Evolutionary conservation across 1,284 basidiomycete species (phyloP).

Genomic region (Apiotrichum gamsii): DNA sequence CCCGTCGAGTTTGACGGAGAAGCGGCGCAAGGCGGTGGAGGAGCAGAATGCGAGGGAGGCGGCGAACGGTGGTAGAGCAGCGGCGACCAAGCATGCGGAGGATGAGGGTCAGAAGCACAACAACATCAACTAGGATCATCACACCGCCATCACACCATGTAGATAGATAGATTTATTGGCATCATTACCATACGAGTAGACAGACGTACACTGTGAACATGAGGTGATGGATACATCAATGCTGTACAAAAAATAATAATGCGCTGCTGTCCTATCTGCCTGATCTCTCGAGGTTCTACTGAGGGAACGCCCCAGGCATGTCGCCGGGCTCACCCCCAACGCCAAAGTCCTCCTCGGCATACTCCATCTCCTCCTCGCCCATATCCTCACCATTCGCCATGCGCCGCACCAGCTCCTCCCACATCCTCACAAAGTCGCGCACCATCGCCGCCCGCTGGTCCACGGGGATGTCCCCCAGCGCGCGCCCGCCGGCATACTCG

Average conservation of each 20-base stretch:
- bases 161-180: no score
- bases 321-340: neutral
- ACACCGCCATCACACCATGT: no score
- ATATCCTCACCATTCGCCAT: constrained; percentile 11
- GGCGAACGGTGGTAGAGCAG: neutral
- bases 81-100: no score
- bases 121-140: no score
- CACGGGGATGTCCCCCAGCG: constrained; percentile 7
- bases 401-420: constrained; percentile 12
- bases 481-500: constrained; percentile 10
- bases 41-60: constrained; percentile 14
- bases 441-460: constrained; percentile 10
- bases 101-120: no score
- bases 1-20: constrained; percentile 38
- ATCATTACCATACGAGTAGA: neutral
- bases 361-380: neutral
- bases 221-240: neutral
- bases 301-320: constrained; percentile 15
- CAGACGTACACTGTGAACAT: neutral
- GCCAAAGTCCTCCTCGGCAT: neutral
- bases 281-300: no score
- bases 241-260: neutral
- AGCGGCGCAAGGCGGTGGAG: constrained; percentile 39
- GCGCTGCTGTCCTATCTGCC: no score
- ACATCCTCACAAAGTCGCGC: constrained; percentile 13